These are phyloP conservation scores for Hansfordia pulvinata DNA, from an alignment of 2,329 filamentous ascomycete genomes.

Conservation along the genomic window DNA sequence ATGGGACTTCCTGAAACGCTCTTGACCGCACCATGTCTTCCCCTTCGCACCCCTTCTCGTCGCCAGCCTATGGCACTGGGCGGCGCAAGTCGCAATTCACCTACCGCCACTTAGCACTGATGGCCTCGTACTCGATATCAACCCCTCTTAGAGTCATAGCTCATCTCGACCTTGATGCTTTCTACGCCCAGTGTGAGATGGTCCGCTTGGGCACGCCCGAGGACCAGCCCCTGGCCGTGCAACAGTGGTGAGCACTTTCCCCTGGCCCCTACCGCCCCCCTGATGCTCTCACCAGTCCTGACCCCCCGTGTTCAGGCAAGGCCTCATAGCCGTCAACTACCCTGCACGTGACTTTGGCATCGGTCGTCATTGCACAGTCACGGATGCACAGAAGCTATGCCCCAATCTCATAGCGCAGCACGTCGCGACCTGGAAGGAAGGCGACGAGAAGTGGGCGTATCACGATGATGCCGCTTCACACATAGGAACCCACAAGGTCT, in stretches of 20 bases:
- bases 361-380: slow-evolving; percentile 61
- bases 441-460: slow-evolving; percentile 86
- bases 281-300: slow-evolving; percentile 2
- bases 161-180: slow-evolving; percentile 92
- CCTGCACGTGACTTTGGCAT: slow-evolving; percentile 73
- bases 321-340: slow-evolving; percentile 93
- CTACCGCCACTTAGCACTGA: slow-evolving; percentile 65
- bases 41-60: slow-evolving; percentile 18
- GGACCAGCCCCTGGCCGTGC: slow-evolving; percentile 75
- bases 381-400: slow-evolving; percentile 77
- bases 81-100: slow-evolving; percentile 59
- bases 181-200: slow-evolving; percentile 95
- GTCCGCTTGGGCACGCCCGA: slow-evolving; percentile 64
- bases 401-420: slow-evolving; percentile 78
- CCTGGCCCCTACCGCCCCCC: background rate
- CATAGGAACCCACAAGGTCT: slow-evolving; percentile 85
- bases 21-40: slow-evolving; percentile 18
- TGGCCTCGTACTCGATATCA: slow-evolving; percentile 55
- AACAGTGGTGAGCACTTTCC: slow-evolving; percentile 56
- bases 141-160: slow-evolving; percentile 78
- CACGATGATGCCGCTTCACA: slow-evolving; percentile 65
- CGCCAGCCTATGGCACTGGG: slow-evolving; percentile 17
- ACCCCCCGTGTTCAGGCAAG: slow-evolving; percentile 43
- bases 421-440: slow-evolving; percentile 89
- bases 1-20: too few relatives aligned